Evolutionary conservation across 2,329 filamentous ascomycete species (phyloP), one percentile per base, ranked within the genome.

Genomic region (Penicillium sp.): DNA sequence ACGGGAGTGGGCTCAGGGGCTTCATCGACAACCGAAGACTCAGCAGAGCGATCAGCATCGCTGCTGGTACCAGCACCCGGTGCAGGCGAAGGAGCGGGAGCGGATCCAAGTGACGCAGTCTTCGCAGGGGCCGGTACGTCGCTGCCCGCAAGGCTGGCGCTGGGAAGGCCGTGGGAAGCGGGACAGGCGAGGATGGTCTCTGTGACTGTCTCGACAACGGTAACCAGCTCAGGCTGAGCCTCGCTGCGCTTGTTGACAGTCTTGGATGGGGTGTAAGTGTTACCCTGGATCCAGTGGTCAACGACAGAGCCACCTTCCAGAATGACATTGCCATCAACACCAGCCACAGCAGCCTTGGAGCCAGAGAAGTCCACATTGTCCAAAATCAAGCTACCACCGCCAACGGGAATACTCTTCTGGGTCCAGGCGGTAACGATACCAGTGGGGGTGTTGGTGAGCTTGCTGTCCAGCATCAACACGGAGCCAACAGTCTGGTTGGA

Each of bases 341-440:
- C 75, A 50, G 84, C 79, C 51, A 97, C 83, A 32, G 90, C 90
- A 25, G 83, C 80, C 7, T 82, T 79, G 51, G 89, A 85, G 52
- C 84, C 86, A 46, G 79, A 78, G 61, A 97, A 91, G 75, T 97
- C 91, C 34, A 95, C 90, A 63, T 97, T 97, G 76, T 96, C 90
- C 12, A 97, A 74, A 62, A 96, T 82, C 44, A 97, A 82, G 15
- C 89, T 90, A 57, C 90, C 90, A 67, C 91, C 93, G 64, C 89
- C 89, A 53, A 80, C 76, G 23, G 85, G 80, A 54, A 86, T 80
- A 52, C 82, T 85, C 49, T 75, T 72, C 6, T 81, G 75, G 63
- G 82, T 80, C 76, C 90, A 96, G 2, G 87, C 84, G 27, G 91
- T 93, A 64, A 84, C 84, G 66, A 97, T 81, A 62, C 89, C 93